Percentiles rank a stretch among this genome's conserved stretches.
Evolutionary conservation across 1,139 yeast genomes (phyloP).

Genomic region (Keqinozyma sinolaborantium): DNA sequence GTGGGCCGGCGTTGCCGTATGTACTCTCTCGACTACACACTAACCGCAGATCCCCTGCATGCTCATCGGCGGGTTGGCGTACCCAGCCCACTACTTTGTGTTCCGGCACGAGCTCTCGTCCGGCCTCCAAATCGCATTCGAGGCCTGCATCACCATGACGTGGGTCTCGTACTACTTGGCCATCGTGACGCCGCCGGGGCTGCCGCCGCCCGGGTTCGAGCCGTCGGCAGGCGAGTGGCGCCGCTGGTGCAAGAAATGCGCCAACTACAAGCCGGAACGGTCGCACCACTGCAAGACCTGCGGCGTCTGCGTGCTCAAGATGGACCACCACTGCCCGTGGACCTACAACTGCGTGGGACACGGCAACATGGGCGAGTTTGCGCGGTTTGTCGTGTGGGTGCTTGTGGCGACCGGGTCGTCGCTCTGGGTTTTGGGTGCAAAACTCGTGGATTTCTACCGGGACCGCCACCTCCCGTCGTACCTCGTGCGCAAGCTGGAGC

Average conservation of each 20-base stretch:
- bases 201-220: constrained; percentile 38
- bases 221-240: constrained; percentile 30
- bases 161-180: constrained; percentile 71
- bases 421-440: constrained; percentile 35
- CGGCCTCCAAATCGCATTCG: constrained; percentile 44
- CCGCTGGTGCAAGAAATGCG: constrained; percentile 59
- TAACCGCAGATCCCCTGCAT: constrained; percentile 56
- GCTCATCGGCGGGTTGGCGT: constrained; percentile 60
- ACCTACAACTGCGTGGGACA: constrained; percentile 87
- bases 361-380: constrained; percentile 74
- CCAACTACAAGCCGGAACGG: constrained; percentile 89
- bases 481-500: constrained; percentile 49
- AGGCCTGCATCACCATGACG: constrained; percentile 48
- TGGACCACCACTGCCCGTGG: constrained; percentile 99
- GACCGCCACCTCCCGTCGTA: constrained; percentile 59
- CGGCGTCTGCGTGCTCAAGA: constrained; percentile 63
- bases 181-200: constrained; percentile 59
- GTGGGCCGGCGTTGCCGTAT: constrained; percentile 49
- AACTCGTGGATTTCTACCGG: constrained; percentile 46
- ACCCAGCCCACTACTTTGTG: constrained; percentile 60
- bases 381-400: constrained; percentile 74
- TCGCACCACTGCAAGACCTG: constrained; percentile 85
- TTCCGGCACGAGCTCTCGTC: constrained; percentile 41
- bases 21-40: constrained; percentile 17
- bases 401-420: constrained; percentile 52